Evolutionary conservation across 345 rosid genomes (phyloP).

Genomic region (Fremontodendron californicum): DNA sequence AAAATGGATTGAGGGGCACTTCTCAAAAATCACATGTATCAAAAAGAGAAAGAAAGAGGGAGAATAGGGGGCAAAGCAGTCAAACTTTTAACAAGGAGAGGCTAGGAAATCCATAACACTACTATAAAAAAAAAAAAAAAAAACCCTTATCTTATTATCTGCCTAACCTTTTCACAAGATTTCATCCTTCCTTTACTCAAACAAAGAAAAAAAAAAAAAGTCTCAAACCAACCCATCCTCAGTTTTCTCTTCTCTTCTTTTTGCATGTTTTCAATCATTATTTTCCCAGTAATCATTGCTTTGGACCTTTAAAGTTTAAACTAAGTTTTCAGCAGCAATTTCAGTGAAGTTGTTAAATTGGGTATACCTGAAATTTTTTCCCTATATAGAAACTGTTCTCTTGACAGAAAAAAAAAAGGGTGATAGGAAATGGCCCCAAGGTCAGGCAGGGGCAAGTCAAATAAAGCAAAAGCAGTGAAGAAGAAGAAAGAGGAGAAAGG

Average conservation of each 20-base stretch:
- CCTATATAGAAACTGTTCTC: not conserved
- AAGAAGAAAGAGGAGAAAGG: slow-evolving; percentile 63
- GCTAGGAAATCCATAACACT: slow-evolving; percentile 40
- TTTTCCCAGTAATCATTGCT: not conserved
- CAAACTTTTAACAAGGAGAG: slow-evolving; percentile 45
- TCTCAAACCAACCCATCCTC: not conserved
- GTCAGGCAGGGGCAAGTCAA: slow-evolving; percentile 51
- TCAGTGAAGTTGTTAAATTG: not conserved
- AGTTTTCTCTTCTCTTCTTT: not conserved
- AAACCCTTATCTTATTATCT: slow-evolving; percentile 45
- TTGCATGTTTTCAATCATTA: not conserved
- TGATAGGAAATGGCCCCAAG: slow-evolving; percentile 50
- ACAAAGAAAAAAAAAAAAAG: not conserved
- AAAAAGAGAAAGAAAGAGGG: slow-evolving; percentile 8
- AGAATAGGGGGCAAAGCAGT: slow-evolving; percentile 16
- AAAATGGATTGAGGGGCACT: not conserved
- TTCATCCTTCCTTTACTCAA: not conserved
- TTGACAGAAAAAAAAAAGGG: too few relatives aligned
- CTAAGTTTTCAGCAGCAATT: not conserved
- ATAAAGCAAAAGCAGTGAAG: slow-evolving; percentile 45
- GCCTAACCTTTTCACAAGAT: not conserved
- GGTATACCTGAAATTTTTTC: not conserved
- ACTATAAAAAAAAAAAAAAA: too few relatives aligned
- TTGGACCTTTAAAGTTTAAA: not conserved
- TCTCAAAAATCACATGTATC: not conserved